Evolutionary conservation across 805 yeast genomes (phyloP).

Genomic region (Wickerhamomyces ciferrii): DNA sequence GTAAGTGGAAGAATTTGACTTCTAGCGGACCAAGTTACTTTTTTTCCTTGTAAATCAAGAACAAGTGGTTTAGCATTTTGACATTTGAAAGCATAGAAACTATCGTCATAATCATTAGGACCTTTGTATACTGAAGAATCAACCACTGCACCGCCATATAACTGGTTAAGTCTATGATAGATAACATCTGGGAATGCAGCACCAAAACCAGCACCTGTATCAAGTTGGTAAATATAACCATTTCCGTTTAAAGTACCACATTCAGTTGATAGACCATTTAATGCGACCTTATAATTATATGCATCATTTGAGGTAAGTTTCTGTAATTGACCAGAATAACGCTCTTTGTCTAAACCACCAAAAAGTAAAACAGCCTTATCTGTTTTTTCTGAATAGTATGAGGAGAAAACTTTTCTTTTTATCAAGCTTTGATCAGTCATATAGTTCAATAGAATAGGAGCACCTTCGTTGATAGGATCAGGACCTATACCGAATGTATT

Average conservation of each 20-base stretch:
- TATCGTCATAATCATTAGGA: conserved; percentile 21
- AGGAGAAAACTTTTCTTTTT: conserved; percentile 8
- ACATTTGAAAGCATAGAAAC: conserved; percentile 28
- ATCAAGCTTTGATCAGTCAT: conserved; percentile 2
- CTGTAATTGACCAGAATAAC: conserved; percentile 10
- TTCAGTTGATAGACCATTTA: conserved; percentile 10
- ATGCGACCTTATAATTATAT: not conserved
- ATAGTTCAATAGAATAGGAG: not conserved
- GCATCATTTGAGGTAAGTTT: conserved; percentile 3
- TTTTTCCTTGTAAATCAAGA: conserved; percentile 13
- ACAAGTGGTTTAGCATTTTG: conserved; percentile 8
- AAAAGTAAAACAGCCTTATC: conserved; percentile 12
- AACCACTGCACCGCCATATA: conserved; percentile 7
- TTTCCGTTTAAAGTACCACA: conserved; percentile 7
- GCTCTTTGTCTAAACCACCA: conserved; percentile 17
- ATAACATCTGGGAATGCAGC: conserved; percentile 3
- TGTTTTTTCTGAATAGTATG: conserved; percentile 1
- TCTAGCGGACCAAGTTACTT: conserved; percentile 6
- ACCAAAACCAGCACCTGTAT: conserved; percentile 14
- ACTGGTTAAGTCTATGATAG: conserved; percentile 12
- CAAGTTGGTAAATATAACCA: conserved; percentile 4
- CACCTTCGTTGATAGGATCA: not conserved
- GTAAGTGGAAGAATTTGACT: conserved; percentile 6
- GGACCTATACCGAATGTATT: conserved; percentile 11
- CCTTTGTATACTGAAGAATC: conserved; percentile 20